A percentile compares a stretch with the other conserved stretches of the same genome.
These are phyloP conservation scores for Jacaranda copaia DNA, from an alignment of 257 asterid genomes.

Conservation along the genomic window DNA sequence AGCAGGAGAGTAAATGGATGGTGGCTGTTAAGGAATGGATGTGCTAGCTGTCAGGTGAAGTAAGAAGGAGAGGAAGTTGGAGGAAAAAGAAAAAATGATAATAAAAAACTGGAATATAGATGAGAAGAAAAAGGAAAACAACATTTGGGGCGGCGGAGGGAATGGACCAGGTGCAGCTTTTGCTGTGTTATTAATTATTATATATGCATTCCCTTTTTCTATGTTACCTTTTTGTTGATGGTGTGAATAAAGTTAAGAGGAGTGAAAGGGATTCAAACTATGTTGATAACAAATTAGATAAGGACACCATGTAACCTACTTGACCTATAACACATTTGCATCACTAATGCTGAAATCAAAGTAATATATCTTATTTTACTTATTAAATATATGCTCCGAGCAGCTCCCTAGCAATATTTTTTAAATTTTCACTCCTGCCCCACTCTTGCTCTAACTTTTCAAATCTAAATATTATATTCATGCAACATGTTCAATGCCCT, in stretches of 20 bases:
- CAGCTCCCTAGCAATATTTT: not conserved
- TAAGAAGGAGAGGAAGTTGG: not conserved
- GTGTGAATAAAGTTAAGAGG: not conserved
- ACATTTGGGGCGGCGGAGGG: not conserved
- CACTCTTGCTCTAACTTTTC: not conserved
- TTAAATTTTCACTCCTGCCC: not conserved
- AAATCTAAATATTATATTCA: not conserved
- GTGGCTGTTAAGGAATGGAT: not conserved
- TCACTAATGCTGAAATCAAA: not conserved
- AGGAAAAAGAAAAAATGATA: not conserved
- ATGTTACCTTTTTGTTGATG: not conserved
- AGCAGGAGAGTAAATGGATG: not conserved
- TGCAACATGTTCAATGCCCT: not conserved
- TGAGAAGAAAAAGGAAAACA: not conserved
- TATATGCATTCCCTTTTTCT: not conserved
- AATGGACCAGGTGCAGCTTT: not conserved
- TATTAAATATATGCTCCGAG: not conserved
- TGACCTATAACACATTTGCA: not conserved
- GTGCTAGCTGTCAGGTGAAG: not conserved
- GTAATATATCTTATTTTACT: too few relatives aligned
- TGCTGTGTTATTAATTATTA: not conserved
- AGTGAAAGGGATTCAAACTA: not conserved
- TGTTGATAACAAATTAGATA: not conserved
- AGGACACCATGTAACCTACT: not conserved
- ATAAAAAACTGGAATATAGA: not conserved